Percentiles rank a stretch among this genome's conserved stretches.
Conservation (phyloP, 2,329 filamentous ascomycete genomes). For the Calycina herbarum region DNA sequence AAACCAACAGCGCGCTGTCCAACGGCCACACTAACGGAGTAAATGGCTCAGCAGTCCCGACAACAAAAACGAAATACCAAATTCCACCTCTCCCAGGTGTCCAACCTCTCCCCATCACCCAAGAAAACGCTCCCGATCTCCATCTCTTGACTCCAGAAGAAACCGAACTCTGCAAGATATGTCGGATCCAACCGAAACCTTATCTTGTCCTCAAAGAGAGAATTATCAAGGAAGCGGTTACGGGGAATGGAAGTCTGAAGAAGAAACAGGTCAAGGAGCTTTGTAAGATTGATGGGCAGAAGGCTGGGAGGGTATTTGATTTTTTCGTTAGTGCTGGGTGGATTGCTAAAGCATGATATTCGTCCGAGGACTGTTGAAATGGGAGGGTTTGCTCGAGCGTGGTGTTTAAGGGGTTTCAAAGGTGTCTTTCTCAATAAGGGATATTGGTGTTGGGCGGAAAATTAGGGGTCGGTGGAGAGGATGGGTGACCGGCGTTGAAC, state of each 20-base stretch:
- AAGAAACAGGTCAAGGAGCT: slow-evolving; percentile 92
- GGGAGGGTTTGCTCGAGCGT: neutral
- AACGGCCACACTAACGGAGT: slow-evolving; percentile 55
- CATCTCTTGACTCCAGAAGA: slow-evolving; percentile 87
- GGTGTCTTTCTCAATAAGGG: no score
- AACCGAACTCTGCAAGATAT: slow-evolving; percentile 77
- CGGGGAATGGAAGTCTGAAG: slow-evolving; percentile 83
- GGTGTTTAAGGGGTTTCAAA: neutral
- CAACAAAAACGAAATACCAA: slow-evolving; percentile 52
- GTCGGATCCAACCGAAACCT: slow-evolving; percentile 88
- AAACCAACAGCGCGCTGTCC: slow-evolving; percentile 48
- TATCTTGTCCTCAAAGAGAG: slow-evolving; percentile 94
- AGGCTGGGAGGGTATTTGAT: slow-evolving; percentile 84
- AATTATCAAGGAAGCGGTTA: slow-evolving; percentile 86
- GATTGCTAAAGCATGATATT: slow-evolving; percentile 69
- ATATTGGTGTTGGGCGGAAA: no score
- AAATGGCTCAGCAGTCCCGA: slow-evolving; percentile 41
- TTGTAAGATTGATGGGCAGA: slow-evolving; percentile 78
- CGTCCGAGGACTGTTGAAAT: neutral
- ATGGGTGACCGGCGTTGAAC: no score
- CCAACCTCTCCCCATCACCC: slow-evolving; percentile 46
- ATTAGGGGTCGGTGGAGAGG: no score
- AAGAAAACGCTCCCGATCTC: slow-evolving; percentile 69
- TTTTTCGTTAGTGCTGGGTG: slow-evolving; percentile 93
- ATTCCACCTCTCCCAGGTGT: slow-evolving; percentile 48